A percentile compares a stretch with the other conserved stretches of the same genome.
Conservation (phyloP, 495 filamentous ascomycete species). For the Parathielavia appendiculata region DNA sequence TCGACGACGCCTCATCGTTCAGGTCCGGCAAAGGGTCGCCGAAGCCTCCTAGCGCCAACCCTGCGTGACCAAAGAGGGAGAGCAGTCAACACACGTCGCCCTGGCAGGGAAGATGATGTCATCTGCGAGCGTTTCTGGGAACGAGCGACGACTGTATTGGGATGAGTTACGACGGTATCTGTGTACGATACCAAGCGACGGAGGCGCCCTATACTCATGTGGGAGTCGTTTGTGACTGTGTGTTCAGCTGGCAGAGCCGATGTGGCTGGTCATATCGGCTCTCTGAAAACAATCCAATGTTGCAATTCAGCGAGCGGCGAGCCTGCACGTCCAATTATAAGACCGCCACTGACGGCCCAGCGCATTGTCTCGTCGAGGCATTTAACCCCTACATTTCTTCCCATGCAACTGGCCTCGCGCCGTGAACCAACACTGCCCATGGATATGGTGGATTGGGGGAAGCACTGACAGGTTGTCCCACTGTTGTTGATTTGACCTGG, state of each 20-base stretch:
- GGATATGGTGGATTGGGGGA: too few relatives aligned
- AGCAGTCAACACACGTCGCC: neutral
- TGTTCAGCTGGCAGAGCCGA: neutral
- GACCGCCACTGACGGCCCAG: too few relatives aligned
- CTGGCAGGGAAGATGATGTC: neutral
- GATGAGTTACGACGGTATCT: slow-evolving; percentile 4
- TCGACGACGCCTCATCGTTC: slow-evolving; percentile 15
- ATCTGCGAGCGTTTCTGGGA: neutral
- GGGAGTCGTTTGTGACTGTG: neutral
- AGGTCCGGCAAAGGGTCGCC: slow-evolving; percentile 6
- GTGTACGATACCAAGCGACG: slow-evolving; percentile 9
- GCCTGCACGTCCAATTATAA: too few relatives aligned
- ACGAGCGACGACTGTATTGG: neutral
- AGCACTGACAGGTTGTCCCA: too few relatives aligned
- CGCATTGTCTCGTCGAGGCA: too few relatives aligned
- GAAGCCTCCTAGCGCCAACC: neutral
- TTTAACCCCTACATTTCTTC: too few relatives aligned
- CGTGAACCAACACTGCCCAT: too few relatives aligned
- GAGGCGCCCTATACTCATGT: slow-evolving; percentile 3
- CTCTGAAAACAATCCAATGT: neutral
- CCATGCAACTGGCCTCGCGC: too few relatives aligned
- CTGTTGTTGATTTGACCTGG: too few relatives aligned
- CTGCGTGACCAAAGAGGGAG: slow-evolving; percentile 17
- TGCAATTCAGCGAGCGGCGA: too few relatives aligned
- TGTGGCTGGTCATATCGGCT: neutral